Conservation (phyloP, 176 grass and related monocot genomes). For the Puya raimondii region DNA sequence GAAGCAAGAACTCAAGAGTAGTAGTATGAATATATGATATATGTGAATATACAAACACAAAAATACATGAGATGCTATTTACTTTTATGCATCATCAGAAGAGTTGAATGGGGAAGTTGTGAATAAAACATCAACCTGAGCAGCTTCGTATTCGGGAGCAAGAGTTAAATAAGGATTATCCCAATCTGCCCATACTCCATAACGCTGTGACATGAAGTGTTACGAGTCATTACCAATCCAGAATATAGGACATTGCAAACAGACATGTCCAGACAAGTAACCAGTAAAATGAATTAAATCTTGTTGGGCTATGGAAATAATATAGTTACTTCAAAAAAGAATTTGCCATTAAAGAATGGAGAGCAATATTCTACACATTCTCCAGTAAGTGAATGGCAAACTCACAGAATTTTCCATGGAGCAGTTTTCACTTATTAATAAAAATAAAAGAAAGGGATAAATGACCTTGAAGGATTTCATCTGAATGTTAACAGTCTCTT, state of each 20-base stretch:
- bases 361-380: too few relatives aligned
- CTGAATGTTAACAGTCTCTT: constrained; percentile 76
- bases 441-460: constrained; percentile 15
- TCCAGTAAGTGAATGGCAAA: too few relatives aligned
- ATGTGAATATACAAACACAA: too few relatives aligned
- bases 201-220: constrained; percentile 41
- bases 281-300: too few relatives aligned
- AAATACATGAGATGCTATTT: too few relatives aligned
- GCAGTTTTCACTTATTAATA: neutral
- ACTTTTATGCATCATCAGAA: neutral
- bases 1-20: neutral
- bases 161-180: constrained; percentile 82
- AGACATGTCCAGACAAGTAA: neutral
- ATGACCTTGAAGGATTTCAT: constrained; percentile 98
- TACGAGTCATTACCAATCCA: constrained; percentile 9
- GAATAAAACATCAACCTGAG: constrained; percentile 57
- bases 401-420: too few relatives aligned
- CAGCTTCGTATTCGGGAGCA: constrained; percentile 88
- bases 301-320: neutral
- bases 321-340: neutral
- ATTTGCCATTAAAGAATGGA: neutral
- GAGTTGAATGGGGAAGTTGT: constrained; percentile 8
- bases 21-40: too few relatives aligned
- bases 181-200: constrained; percentile 98
- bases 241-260: neutral